Conservation (phyloP, 805 yeast species). For the Komagataella pastoris region DNA sequence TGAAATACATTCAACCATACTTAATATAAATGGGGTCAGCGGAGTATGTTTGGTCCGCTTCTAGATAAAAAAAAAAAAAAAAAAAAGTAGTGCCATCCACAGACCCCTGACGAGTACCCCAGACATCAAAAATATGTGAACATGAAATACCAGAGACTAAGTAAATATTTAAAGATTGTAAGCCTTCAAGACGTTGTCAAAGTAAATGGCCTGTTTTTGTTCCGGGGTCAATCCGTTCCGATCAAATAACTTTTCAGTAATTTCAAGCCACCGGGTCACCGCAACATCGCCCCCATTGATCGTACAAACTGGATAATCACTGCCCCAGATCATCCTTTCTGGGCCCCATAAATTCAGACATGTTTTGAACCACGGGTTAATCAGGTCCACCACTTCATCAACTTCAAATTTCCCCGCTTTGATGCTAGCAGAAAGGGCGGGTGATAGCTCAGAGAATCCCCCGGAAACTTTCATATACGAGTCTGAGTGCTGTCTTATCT, state of each 20-base stretch:
- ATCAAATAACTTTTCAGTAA: neutral
- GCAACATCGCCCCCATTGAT: constrained; percentile 4
- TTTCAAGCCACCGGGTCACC: neutral
- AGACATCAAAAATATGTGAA: too few species aligned
- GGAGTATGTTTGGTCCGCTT: neutral
- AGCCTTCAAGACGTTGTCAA: neutral
- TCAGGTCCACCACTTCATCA: constrained; percentile 4
- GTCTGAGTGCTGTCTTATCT: constrained; percentile 7
- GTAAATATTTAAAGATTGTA: too few species aligned
- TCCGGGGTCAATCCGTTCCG: neutral
- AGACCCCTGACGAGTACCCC: neutral
- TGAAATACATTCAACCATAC: neutral
- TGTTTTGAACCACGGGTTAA: constrained; percentile 19
- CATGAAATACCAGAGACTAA: too few species aligned
- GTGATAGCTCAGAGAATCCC: constrained; percentile 22
- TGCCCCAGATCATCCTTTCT: constrained; percentile 23
- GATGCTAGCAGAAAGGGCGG: constrained; percentile 6
- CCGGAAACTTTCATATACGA: constrained; percentile 27
- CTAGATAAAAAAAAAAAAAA: too few species aligned
- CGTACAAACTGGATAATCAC: constrained; percentile 32
- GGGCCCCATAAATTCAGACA: constrained; percentile 18
- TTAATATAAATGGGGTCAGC: neutral
- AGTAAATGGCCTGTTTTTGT: neutral
- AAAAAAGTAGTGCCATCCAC: neutral
- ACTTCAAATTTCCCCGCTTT: constrained; percentile 6